Percentiles rank a stretch among this genome's conserved stretches.
These are phyloP conservation scores for Penicilliopsis zonata DNA, from an alignment of 495 filamentous ascomycete genomes.

Conservation along the genomic window DNA sequence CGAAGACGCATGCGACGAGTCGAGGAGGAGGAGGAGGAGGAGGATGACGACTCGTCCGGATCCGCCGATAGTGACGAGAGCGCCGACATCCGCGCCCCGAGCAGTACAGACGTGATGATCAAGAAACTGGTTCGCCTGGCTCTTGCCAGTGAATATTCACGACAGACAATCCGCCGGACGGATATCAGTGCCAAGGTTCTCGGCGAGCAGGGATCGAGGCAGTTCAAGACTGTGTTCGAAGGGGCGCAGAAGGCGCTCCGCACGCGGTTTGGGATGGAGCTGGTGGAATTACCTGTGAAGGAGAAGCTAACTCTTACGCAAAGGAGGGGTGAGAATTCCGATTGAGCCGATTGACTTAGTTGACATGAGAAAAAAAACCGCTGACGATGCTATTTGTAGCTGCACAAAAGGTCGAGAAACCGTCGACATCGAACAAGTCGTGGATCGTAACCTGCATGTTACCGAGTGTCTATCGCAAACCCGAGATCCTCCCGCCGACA, in stretches of 20 bases:
- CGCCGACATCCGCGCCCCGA: slow-evolving; percentile 14
- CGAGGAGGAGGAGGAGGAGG: slow-evolving; percentile 2
- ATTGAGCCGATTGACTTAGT: background rate
- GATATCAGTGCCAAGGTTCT: slow-evolving; percentile 64
- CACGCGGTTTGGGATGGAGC: slow-evolving; percentile 70
- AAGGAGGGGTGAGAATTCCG: slow-evolving; percentile 49
- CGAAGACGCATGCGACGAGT: slow-evolving; percentile 5
- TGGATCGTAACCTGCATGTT: slow-evolving; percentile 68
- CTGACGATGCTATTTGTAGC: slow-evolving; percentile 22
- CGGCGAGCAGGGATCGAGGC: slow-evolving; percentile 27
- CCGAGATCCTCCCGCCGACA: slow-evolving; percentile 56
- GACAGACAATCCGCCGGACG: slow-evolving; percentile 59
- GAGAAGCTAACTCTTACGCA: slow-evolving; percentile 71
- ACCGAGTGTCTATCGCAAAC: slow-evolving; percentile 47
- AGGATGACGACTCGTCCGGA: slow-evolving; percentile 1
- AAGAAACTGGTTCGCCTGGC: slow-evolving; percentile 91
- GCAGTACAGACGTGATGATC: slow-evolving; percentile 51
- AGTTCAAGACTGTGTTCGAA: slow-evolving; percentile 60
- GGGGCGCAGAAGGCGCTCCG: slow-evolving; percentile 53
- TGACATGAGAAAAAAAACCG: slow-evolving; percentile 13
- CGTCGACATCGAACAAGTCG: slow-evolving; percentile 43
- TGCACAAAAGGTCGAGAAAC: slow-evolving; percentile 42
- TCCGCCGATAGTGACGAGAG: slow-evolving; percentile 7
- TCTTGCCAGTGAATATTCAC: slow-evolving; percentile 76
- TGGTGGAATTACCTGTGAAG: slow-evolving; percentile 64